Evolutionary conservation across 2,329 filamentous ascomycete genomes (phyloP), one percentile per base, ranked within the genome.

Genomic region (Pyrenochaeta sp.): DNA sequence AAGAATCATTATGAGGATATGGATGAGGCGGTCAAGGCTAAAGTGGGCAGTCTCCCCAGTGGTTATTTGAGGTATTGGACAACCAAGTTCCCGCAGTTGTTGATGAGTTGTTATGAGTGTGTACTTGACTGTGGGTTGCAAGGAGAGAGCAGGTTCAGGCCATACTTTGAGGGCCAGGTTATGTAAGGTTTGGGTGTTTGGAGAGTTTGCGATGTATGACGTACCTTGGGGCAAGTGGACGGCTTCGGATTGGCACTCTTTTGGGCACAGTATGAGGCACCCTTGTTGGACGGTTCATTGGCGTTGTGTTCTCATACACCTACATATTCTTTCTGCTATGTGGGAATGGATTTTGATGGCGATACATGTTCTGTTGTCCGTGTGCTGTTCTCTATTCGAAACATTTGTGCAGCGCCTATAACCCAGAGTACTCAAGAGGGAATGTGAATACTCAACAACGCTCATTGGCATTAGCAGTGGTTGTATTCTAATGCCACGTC

Each of bases 1-100:
- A 91, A 90, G 67, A 97, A 98, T 61, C 95, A 99, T 72, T 99
- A 97, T 73, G 93, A 97, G 69, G 95, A 99, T 74, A 94, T 99
- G 91, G 85, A 90, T 6, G 90, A 93, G 12, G 79, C 86, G 43
- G 84, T 97, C 58, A 94, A 89, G 76, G 81, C 81, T 44, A 82
- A 83, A 64, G 90, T 97, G 0, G 92, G 92, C 0, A 78, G 87
- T 7, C 72, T 94, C 54, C 90, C 92, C 0, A 88, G 92, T 12
- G 91, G 91, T 0, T 97, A 97, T 70, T 79, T 97, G 39, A 82
- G 82, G 10, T 97, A 96, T 69, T 97, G 92, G 91, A 90, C 90
- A 0, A 80, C 85, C 7, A 82, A 85, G 52, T 97, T 97, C 69
- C 92, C 92, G 3, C 86, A 84, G 63, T 75, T 97, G 64, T 72